phyloP scores from a whole-genome alignment of 768 basidiomycete species.

The Cyathus striatus region DNA sequence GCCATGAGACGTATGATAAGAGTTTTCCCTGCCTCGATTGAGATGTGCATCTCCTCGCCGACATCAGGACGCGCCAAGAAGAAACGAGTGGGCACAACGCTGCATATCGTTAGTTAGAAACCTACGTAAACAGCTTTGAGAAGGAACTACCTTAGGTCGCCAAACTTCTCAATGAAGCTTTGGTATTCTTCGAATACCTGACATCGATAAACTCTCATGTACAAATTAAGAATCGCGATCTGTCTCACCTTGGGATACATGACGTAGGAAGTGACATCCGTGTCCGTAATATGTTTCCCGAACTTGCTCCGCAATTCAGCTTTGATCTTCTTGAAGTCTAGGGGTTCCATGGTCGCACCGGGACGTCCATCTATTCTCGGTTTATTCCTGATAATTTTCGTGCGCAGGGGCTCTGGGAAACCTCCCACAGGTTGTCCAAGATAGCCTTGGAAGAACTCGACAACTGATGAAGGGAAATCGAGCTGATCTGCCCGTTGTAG shows the following conservation, averaged over 20 bases:
- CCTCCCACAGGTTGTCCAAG: slow-evolving; percentile 97
- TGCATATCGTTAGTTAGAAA: slow-evolving; percentile 23
- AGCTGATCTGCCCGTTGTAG: slow-evolving; percentile 80
- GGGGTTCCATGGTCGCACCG: slow-evolving; percentile 78
- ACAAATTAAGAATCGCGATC: slow-evolving; percentile 7
- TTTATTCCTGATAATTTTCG: slow-evolving; percentile 89
- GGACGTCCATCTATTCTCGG: slow-evolving; percentile 92
- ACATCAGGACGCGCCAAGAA: slow-evolving; percentile 90
- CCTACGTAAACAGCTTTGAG: slow-evolving; percentile 1
- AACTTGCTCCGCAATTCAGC: slow-evolving; percentile 88
- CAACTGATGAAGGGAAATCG: slow-evolving; percentile 96
- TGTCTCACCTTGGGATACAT: slow-evolving; percentile 99
- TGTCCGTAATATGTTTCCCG: slow-evolving; percentile 91
- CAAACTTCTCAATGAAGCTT: slow-evolving; percentile 91
- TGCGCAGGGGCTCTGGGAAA: slow-evolving; percentile 95
- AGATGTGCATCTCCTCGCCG: slow-evolving; percentile 95
- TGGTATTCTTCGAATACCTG: slow-evolving; percentile 98
- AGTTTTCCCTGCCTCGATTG: slow-evolving; percentile 95
- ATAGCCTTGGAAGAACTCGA: slow-evolving; percentile 99
- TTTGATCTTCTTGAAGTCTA: slow-evolving; percentile 97
- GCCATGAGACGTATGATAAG: slow-evolving; percentile 96
- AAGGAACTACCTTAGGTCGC: slow-evolving; percentile 75
- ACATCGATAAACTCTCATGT: slow-evolving; percentile 3
- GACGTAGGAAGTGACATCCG: slow-evolving; percentile 90
- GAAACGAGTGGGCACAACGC: slow-evolving; percentile 93